Conservation (phyloP, 192 early-diverging fungal species). For the Coemansia sp. region DNA sequence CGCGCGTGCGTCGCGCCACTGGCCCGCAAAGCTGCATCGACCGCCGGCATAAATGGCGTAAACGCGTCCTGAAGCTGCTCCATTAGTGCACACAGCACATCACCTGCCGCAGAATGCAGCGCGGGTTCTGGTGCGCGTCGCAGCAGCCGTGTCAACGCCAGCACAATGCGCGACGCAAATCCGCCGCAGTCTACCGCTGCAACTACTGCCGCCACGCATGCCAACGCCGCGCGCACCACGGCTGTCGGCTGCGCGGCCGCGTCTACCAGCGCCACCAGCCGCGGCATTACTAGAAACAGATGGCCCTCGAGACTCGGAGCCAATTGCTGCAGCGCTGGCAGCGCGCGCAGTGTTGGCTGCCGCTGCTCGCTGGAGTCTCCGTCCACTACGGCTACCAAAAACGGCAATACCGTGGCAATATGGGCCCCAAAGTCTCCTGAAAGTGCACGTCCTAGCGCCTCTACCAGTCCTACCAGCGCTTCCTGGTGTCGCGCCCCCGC, state of each 20-base stretch:
- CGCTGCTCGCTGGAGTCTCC: constrained; percentile 70
- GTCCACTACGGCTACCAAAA: constrained; percentile 85
- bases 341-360: constrained; percentile 63
- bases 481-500: constrained; percentile 67
- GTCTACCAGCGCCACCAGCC: constrained; percentile 79
- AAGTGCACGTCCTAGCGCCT: constrained; percentile 81
- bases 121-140: constrained; percentile 50
- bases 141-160: constrained; percentile 80
- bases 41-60: constrained; percentile 82
- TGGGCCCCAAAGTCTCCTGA: constrained; percentile 91
- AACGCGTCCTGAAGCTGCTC: constrained; percentile 87
- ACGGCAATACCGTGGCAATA: constrained; percentile 76
- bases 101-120: constrained; percentile 69
- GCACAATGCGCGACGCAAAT: constrained; percentile 88
- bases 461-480: constrained; percentile 71
- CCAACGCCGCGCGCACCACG: constrained; percentile 69
- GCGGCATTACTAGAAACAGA: constrained; percentile 87
- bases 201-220: constrained; percentile 72
- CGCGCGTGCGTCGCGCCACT: constrained; percentile 60
- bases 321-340: constrained; percentile 81
- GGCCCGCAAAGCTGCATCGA: constrained; percentile 74
- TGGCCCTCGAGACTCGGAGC: constrained; percentile 92
- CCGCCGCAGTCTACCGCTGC: constrained; percentile 81
- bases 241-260: constrained; percentile 59
- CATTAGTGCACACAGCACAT: constrained; percentile 77